phyloP scores from a whole-genome alignment of 495 filamentous ascomycete genomes.

The Neurospora sp. region DNA sequence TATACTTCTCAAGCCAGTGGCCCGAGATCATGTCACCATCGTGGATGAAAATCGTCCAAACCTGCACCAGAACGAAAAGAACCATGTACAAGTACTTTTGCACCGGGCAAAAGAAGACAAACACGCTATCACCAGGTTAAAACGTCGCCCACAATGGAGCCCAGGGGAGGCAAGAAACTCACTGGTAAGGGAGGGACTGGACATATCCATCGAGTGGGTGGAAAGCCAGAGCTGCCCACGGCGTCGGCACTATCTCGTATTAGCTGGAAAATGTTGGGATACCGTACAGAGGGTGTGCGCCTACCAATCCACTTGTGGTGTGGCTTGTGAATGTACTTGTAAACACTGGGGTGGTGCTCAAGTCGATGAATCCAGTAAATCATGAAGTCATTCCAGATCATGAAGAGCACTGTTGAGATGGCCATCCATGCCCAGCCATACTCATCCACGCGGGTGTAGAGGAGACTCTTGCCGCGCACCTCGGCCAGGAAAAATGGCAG shows the following conservation, averaged over 20 bases:
- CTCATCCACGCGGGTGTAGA: constrained; percentile 8
- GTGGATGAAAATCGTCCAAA: constrained; percentile 17
- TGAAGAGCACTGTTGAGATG: constrained; percentile 12
- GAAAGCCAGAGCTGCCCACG: constrained; percentile 14
- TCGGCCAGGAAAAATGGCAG: constrained; percentile 13
- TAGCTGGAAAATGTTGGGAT: not conserved
- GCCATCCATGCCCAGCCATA: constrained; percentile 11
- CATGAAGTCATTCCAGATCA: constrained; percentile 14
- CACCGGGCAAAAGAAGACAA: constrained; percentile 14
- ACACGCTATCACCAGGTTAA: constrained; percentile 3
- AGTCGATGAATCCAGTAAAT: constrained; percentile 18
- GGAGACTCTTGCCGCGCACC: constrained; percentile 13
- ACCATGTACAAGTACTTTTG: constrained; percentile 16
- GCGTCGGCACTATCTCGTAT: constrained; percentile 9
- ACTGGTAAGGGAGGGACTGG: constrained; percentile 16
- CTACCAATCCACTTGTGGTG: constrained; percentile 17
- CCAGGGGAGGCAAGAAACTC: not conserved
- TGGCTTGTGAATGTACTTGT: constrained; percentile 17
- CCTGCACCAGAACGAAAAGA: constrained; percentile 12
- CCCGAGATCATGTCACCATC: constrained; percentile 16
- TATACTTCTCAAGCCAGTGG: constrained; percentile 15
- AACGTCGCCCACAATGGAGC: not conserved
- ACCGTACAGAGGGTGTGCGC: not conserved
- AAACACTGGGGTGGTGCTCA: constrained; percentile 14
- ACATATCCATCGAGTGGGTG: constrained; percentile 14